Percentiles rank a stretch among this genome's conserved stretches.
Evolutionary conservation across 441 rosid species (phyloP).

Genomic region (Croton laevigatus): DNA sequence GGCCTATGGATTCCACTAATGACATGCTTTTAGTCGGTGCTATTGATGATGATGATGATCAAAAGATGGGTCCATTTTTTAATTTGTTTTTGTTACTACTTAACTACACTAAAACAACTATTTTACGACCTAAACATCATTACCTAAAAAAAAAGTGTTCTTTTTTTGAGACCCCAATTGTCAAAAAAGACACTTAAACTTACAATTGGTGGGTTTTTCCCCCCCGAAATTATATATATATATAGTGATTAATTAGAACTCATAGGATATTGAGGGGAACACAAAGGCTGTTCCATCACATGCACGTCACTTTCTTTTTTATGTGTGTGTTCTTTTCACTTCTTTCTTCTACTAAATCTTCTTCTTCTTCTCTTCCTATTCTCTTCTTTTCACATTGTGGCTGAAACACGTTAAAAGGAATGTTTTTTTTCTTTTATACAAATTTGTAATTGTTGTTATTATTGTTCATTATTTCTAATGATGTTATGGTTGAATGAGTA

Average conservation of each 20-base stretch:
- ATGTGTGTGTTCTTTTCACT: background rate
- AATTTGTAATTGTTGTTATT: no score
- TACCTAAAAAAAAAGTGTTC: conserved; percentile 18
- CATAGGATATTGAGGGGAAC: conserved; percentile 53
- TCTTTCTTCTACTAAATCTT: conserved; percentile 20
- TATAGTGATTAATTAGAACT: no score
- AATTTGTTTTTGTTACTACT: background rate
- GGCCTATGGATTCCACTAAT: conserved; percentile 46
- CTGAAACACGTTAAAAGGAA: conserved; percentile 29
- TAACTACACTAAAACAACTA: background rate
- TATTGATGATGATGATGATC: conserved; percentile 29
- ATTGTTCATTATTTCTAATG: no score
- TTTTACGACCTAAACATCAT: conserved; percentile 42
- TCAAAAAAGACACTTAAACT: conserved; percentile 36
- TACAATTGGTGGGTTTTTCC: conserved; percentile 30
- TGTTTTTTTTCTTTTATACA: background rate
- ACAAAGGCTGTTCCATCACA: conserved; percentile 84
- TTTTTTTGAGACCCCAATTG: conserved; percentile 27
- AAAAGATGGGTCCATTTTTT: conserved; percentile 24
- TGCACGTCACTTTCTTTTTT: conserved; percentile 60
- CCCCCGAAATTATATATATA: no score
- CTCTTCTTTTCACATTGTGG: conserved; percentile 58
- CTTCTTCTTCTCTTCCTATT: conserved; percentile 18
- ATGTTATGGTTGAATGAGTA: no score
- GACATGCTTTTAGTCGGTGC: conserved; percentile 42